Percentiles rank a stretch among this genome's conserved stretches.
Conservation (phyloP, 1,284 basidiomycete species). For the Ustilago cynodontis region DNA sequence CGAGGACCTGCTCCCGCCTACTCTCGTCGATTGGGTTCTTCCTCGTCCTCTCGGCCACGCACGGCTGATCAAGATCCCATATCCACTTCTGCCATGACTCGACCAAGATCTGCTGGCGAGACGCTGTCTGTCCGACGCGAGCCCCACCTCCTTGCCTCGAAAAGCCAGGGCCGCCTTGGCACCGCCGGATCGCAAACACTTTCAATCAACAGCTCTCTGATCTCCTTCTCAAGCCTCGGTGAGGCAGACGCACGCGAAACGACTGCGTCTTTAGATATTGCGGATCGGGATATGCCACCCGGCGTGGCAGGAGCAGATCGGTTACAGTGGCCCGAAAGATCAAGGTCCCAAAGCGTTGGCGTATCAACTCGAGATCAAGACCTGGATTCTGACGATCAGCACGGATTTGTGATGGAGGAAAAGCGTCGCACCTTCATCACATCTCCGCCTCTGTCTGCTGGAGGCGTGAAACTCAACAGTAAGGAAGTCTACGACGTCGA, state of each 20-base stretch:
- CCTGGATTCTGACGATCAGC: slow-evolving; percentile 13
- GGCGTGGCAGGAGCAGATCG: not conserved
- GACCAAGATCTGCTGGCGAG: slow-evolving; percentile 8
- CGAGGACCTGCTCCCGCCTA: slow-evolving; percentile 26
- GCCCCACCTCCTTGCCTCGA: not conserved
- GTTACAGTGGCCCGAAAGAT: not conserved
- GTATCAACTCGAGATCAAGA: slow-evolving; percentile 5
- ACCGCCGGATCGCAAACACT: slow-evolving; percentile 6
- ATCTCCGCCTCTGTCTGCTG: slow-evolving; percentile 44
- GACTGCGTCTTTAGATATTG: not conserved
- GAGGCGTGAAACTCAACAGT: slow-evolving; percentile 17
- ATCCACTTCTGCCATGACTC: not conserved
- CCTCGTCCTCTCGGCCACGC: slow-evolving; percentile 21
- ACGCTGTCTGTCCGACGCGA: slow-evolving; percentile 3
- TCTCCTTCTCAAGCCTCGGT: slow-evolving; percentile 14
- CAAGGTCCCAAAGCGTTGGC: not conserved
- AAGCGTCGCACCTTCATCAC: slow-evolving; percentile 32
- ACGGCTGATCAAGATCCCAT: slow-evolving; percentile 11
- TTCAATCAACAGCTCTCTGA: slow-evolving; percentile 10
- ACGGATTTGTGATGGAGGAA: slow-evolving; percentile 29
- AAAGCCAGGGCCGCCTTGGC: slow-evolving; percentile 1
- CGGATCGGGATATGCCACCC: not conserved
- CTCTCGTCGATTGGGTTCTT: slow-evolving; percentile 20
- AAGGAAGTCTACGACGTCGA: slow-evolving; percentile 51
- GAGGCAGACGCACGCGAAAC: slow-evolving; percentile 4